Conservation (phyloP, 768 basidiomycete genomes). For the Sporobolomyces pararoseus region DNA sequence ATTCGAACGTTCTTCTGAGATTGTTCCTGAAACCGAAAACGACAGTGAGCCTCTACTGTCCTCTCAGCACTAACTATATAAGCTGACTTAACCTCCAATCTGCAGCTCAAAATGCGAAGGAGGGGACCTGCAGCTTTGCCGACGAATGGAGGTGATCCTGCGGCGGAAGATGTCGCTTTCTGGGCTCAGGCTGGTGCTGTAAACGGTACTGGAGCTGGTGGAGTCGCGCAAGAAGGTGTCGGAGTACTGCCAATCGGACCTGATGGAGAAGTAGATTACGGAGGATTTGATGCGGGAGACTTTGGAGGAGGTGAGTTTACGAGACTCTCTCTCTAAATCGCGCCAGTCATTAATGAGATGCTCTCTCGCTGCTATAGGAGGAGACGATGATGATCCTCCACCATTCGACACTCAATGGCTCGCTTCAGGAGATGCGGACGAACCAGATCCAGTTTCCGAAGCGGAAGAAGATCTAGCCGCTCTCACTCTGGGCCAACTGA, state of each 20-base stretch:
- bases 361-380: not conserved
- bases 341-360: not conserved
- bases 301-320: constrained; percentile 10
- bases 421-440: constrained; percentile 40
- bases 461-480: constrained; percentile 69
- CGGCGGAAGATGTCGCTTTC: constrained; percentile 81
- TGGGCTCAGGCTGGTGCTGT: constrained; percentile 94
- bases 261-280: constrained; percentile 8
- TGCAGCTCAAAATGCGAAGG: constrained; percentile 83
- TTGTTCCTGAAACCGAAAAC: constrained; percentile 96
- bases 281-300: not conserved
- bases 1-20: constrained; percentile 79
- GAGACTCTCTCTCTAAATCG: not conserved
- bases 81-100: not conserved
- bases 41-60: constrained; percentile 58
- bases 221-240: constrained; percentile 1
- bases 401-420: constrained; percentile 39
- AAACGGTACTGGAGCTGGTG: not conserved
- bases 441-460: constrained; percentile 44
- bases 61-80: not conserved
- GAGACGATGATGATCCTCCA: constrained; percentile 17
- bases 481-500: constrained; percentile 65
- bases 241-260: constrained; percentile 2
- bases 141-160: not conserved
- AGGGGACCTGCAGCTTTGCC: constrained; percentile 53